Base-by-base conservation (phyloP, 306 rosid genomes). In the Adenanthera pavonina region DNA sequence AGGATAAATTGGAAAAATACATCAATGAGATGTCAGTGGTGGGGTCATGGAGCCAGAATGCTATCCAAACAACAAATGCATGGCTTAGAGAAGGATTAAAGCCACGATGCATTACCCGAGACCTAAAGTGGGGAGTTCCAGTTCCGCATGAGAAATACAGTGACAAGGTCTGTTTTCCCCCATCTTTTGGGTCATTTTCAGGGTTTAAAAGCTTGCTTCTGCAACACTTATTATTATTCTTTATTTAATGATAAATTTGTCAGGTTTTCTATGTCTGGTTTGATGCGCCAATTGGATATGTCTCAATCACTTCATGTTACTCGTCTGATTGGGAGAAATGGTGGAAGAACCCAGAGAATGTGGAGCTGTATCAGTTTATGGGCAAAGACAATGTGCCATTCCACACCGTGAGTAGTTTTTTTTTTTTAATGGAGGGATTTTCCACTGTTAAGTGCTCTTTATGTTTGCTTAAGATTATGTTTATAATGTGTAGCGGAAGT, bases 341-440 rank as follows among this genome's bases (percentile, higher is more conserved):
- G 99, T 95, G 99, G 99, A 95, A 95, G 86, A 92, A 92, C 82
- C 98, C 99, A 1, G 89, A 95, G 82, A 89, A 95, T 46, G 99
- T 95, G 70, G 98, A 93, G 89, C 57, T 95, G 76, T 95, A 88
- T 88, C 98, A 95, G 80, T 93, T 93, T 82, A 95, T 95, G 99
- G 99, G 99, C 77, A 95, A 95, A 92, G 99, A 95, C 83, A 95
- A 93, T 76, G 98, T 93, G 86, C 99, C 99, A 74, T 95, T 95
- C 90, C 99, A 95, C 87, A 95, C 98, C 48, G 98, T 95, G 83
- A 84, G 98, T 67, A 48, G 41, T 7, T 20, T 3, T 13, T 53
- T 62, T n/a, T 41, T 3, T 2, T 16, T 16, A 12, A 68, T 40
- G 9, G 15, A 19, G 54, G 49, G 53, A 49, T 56, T 57, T 75